Base-by-base conservation (phyloP, 164 flowering plant species). In the Vitis rotundifolia region DNA sequence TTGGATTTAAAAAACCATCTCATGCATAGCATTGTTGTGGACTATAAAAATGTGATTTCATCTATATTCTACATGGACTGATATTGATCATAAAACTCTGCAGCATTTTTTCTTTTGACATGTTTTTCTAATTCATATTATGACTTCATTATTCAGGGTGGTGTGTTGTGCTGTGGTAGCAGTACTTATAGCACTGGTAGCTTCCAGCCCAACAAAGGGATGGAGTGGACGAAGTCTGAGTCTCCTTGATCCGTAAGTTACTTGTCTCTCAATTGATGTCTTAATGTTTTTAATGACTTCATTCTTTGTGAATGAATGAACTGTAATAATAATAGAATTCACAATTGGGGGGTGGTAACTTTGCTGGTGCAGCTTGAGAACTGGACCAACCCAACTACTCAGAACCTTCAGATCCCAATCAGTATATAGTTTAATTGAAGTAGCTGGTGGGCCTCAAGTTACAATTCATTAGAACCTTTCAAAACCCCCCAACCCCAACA, bases 141-240 rank as follows among this genome's bases (percentile, higher is more conserved):
- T 54, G 14, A 22, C 66, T 66, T 66, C 58, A 19, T 66, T 68
- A 49, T 83, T 57, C 97, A 96, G 99, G 97, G 82, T 79, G 26
- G 87, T 89, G 28, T 92, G 98, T 69, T 72, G 72, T 80, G 95
- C 89, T 66, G 89, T 85, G 71, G 52, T 91, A 58, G 95, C 95
- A 59, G 82, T 93, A 64, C 95, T 96, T 44, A 68, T 88, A 54
- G 97, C 98, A 67, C 48, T 96, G 79, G 98, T 96, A 57, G 98
- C 99, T 75, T 92, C 99, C 18, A 96, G 99, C 84, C 99, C 99
- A 64, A 96, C 99, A 50, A 92, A 80, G 82, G 99, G 99, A 70
- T 96, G 99, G 99, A 96, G 99, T 82, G 99, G 99, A 37, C 78
- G 99, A 73, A 96, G 99, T 81, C 79, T 96, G 81, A 93, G 97